phyloP scores from a whole-genome alignment of 1,139 yeast species.

The Candida frijolesensis region DNA sequence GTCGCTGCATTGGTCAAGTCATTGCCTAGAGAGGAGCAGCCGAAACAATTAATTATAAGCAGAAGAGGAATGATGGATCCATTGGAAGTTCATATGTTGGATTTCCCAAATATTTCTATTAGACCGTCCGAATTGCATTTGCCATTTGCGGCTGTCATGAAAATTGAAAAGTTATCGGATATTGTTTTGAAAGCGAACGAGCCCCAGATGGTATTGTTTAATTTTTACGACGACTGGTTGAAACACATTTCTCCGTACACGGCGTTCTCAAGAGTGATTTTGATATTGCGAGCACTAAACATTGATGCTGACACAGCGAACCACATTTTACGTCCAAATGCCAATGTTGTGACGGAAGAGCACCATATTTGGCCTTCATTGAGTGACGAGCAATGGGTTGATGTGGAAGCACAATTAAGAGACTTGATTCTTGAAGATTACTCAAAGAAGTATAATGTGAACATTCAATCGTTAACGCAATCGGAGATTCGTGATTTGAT shows the following conservation, averaged over 20 bases:
- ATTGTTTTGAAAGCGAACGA: constrained; percentile 84
- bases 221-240: constrained; percentile 94
- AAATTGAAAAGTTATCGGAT: constrained; percentile 78
- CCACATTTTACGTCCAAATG: constrained; percentile 74
- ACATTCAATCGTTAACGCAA: constrained; percentile 85
- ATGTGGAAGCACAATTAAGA: constrained; percentile 82
- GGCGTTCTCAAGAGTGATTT: constrained; percentile 85
- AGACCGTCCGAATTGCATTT: constrained; percentile 87
- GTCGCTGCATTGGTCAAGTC: constrained; percentile 90
- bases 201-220: constrained; percentile 90
- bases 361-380: constrained; percentile 95
- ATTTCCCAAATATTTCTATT: constrained; percentile 89
- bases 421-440: constrained; percentile 87
- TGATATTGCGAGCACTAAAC: constrained; percentile 77
- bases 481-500: constrained; percentile 92
- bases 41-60: constrained; percentile 87
- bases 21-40: constrained; percentile 91
- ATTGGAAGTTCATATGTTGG: constrained; percentile 93
- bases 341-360: constrained; percentile 65
- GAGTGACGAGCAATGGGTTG: constrained; percentile 87
- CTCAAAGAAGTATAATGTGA: constrained; percentile 82
- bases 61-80: constrained; percentile 94
- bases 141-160: constrained; percentile 87
- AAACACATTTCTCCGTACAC: constrained; percentile 82
- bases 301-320: constrained; percentile 79